Evolutionary conservation across 768 basidiomycete genomes (phyloP).

Genomic region (Kwoniella botswanensis): DNA sequence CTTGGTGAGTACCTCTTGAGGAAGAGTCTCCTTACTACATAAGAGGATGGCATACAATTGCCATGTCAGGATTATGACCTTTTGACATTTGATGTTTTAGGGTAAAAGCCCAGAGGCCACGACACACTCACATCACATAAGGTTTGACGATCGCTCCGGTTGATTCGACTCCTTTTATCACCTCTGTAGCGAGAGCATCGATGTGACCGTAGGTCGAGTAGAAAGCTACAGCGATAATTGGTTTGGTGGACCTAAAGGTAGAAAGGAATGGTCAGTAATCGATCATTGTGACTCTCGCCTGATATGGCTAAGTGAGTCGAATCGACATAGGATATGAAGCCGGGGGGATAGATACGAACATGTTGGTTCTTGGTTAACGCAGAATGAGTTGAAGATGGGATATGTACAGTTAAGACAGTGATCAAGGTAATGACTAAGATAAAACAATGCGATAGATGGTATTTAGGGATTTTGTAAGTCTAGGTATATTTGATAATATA

Average conservation of each 20-base stretch:
- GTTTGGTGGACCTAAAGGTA: constrained; percentile 27
- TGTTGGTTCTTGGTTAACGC: neutral
- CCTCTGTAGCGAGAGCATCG: constrained; percentile 50
- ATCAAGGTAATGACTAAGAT: neutral
- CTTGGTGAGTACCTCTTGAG: constrained; percentile 68
- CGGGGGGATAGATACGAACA: neutral
- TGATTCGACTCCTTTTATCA: constrained; percentile 54
- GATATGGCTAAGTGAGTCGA: no score
- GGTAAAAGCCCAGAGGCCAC: no score
- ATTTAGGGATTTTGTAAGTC: no score
- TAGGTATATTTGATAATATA: no score
- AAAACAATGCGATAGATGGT: no score
- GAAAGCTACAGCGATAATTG: constrained; percentile 50
- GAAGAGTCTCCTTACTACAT: constrained; percentile 70
- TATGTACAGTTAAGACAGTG: neutral
- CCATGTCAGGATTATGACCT: neutral
- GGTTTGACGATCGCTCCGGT: constrained; percentile 57
- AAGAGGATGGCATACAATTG: no score
- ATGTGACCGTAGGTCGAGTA: constrained; percentile 59
- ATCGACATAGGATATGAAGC: neutral
- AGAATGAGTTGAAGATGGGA: neutral
- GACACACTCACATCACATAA: constrained; percentile 59
- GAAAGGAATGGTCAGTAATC: no score
- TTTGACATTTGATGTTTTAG: no score
- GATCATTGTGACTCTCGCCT: no score